Conservation (phyloP, 2,329 filamentous ascomycete genomes). For the Stenocarpella maydis region DNA sequence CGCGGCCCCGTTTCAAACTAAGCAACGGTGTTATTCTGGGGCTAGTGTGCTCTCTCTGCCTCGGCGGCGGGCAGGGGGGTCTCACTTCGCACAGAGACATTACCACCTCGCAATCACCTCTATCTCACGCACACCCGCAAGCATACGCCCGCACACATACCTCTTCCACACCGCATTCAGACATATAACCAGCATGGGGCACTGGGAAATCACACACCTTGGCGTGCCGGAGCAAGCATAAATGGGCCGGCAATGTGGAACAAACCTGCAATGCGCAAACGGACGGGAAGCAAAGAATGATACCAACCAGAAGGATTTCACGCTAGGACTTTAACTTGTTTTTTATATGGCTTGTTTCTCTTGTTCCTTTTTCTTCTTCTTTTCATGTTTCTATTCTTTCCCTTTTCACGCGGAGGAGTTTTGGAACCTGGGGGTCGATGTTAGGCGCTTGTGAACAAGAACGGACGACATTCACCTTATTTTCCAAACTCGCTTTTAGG, state of each 20-base stretch:
- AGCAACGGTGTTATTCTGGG: conserved; percentile 10
- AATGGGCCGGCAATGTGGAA: conserved; percentile 28
- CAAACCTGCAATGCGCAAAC: conserved; percentile 17
- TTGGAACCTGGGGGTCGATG: neutral
- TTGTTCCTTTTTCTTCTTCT: neutral
- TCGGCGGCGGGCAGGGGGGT: conserved; percentile 10
- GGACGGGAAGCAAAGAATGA: conserved; percentile 20
- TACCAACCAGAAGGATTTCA: conserved; percentile 25
- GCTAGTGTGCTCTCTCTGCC: conserved; percentile 4
- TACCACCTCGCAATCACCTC: conserved; percentile 18
- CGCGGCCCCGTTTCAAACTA: conserved; percentile 15
- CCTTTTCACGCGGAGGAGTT: conserved; percentile 26
- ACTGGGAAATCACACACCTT: conserved; percentile 20
- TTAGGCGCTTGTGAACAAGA: neutral
- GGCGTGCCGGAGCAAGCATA: conserved; percentile 27
- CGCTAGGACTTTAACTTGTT: neutral
- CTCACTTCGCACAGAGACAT: conserved; percentile 18
- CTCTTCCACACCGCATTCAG: conserved; percentile 10
- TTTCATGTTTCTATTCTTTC: neutral
- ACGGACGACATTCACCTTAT: conserved; percentile 14
- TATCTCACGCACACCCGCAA: conserved; percentile 12
- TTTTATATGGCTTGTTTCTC: no score
- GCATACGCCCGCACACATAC: conserved; percentile 19
- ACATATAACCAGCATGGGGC: conserved; percentile 22
- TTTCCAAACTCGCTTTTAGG: conserved; percentile 18